Percentiles rank a stretch among this genome's conserved stretches.
phyloP scores from a whole-genome alignment of 306 rosid genomes.

The Acacia confusa region DNA sequence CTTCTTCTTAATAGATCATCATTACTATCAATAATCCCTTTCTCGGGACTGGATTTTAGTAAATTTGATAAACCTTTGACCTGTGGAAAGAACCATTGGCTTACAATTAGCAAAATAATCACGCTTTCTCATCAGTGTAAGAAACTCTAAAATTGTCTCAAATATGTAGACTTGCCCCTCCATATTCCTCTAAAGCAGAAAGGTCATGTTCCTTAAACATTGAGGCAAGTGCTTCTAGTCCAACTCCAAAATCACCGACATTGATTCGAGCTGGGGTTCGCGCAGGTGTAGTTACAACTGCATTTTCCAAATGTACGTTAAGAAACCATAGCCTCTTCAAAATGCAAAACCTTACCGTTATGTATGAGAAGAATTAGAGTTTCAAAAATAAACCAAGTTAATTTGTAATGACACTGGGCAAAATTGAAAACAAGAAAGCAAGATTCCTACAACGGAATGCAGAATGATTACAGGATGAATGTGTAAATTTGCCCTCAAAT shows the following conservation, averaged over 20 bases:
- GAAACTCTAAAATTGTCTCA: background rate
- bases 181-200: slow-evolving; percentile 60
- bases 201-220: slow-evolving; percentile 65
- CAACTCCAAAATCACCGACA: slow-evolving; percentile 59
- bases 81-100: slow-evolving; percentile 43
- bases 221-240: slow-evolving; percentile 69
- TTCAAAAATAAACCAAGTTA: background rate
- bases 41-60: slow-evolving; percentile 60
- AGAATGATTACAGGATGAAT: background rate
- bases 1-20: slow-evolving; percentile 55
- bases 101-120: slow-evolving; percentile 3
- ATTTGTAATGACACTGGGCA: background rate
- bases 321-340: slow-evolving; percentile 22
- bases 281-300: slow-evolving; percentile 44
- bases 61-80: slow-evolving; percentile 66
- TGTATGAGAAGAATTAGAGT: background rate
- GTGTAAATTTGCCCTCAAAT: no score
- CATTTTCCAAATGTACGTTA: slow-evolving; percentile 28
- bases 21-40: slow-evolving; percentile 70
- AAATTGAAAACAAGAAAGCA: slow-evolving; percentile 4
- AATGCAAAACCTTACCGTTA: background rate
- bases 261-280: slow-evolving; percentile 49
- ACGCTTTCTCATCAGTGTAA: background rate
- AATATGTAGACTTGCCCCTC: slow-evolving; percentile 64
- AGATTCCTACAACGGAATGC: background rate